Evolutionary conservation across 352 stramenopile genomes (phyloP), one percentile per base, ranked within the genome.

Genomic region (Phytophthora fragariae): DNA sequence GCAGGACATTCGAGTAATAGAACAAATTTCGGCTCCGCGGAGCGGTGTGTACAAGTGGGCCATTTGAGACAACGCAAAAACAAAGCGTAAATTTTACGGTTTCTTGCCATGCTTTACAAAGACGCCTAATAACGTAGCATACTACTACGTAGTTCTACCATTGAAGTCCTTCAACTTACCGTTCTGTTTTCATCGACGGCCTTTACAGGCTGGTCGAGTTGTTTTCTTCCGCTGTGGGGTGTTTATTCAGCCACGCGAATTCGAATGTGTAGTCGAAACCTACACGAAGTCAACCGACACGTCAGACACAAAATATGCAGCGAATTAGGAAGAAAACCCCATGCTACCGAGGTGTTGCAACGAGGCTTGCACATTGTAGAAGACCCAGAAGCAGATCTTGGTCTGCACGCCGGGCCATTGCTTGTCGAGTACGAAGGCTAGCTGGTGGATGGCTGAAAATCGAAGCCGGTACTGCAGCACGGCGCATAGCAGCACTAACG

Each of bases 391-490:
- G 35, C 75, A 52, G 27, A 83, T 63, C 61, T 76, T 82, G 29
- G 35, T 55, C 49, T 81, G 76, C 1, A 80, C 44, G 27, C 75
- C 41, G 14, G 19, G 53, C 55, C 60, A 71, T 21, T 82, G 70
- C 1, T 52, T 71, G n/a, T 66, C 56, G n/a, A 84, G 53, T 15
- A 84, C 80, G 35, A 86, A 81, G 15, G 68, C 75, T 11, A 84
- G 53, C 5, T 83, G 74, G 5, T 71, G 57, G 7, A 83, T 39
- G 7, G 41, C 56, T 2, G 61, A 62, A 9, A 66, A 39, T 1
- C 35, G 55, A 35, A 75, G 49, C 24, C 57, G 35, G 10, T 52
- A 19, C 5, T 50, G 44, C 15, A 65, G 37, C 15, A 59, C 12
- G 4, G 12, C 53, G 14, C 61, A 69, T 1, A 75, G 41, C 35